phyloP scores from a whole-genome alignment of 2,329 filamentous ascomycete species.

The Cladosporium halotolerans region DNA sequence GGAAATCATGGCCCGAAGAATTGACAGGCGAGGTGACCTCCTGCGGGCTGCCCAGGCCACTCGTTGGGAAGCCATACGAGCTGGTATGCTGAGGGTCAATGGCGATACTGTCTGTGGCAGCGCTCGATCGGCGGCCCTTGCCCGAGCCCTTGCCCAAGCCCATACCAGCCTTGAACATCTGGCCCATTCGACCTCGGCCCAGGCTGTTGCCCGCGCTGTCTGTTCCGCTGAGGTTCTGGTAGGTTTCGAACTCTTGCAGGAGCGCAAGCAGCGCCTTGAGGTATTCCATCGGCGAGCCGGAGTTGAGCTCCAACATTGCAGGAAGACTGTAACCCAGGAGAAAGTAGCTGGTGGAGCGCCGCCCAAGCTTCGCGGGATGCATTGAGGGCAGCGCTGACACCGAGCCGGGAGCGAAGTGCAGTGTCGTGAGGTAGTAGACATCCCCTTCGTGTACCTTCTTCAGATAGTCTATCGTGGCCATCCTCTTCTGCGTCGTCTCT shows the following conservation, averaged over 20 bases:
- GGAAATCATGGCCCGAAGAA: constrained; percentile 74
- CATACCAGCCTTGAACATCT: constrained; percentile 46
- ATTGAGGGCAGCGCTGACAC: constrained; percentile 79
- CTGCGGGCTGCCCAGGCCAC: constrained; percentile 15
- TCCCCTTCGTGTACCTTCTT: constrained; percentile 89
- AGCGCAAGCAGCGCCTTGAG: constrained; percentile 79
- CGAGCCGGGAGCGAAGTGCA: constrained; percentile 80
- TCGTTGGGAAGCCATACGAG: background rate
- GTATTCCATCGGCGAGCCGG: constrained; percentile 73
- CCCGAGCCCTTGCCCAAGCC: constrained; percentile 30
- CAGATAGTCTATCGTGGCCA: constrained; percentile 88
- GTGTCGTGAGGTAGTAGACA: constrained; percentile 97
- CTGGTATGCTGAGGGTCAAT: constrained; percentile 3
- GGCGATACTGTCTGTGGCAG: constrained; percentile 52
- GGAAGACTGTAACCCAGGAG: constrained; percentile 88
- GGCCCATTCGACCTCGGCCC: constrained; percentile 64
- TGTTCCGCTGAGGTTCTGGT: constrained; percentile 76
- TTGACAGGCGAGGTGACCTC: constrained; percentile 39
- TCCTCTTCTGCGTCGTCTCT: constrained; percentile 82
- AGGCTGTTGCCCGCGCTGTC: constrained; percentile 60
- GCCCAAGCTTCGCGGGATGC: constrained; percentile 73
- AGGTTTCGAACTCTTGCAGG: constrained; percentile 86
- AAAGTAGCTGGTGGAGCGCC: constrained; percentile 88
- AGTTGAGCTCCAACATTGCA: constrained; percentile 80
- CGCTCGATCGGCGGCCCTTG: constrained; percentile 46